These are phyloP conservation scores for Trypanosoma brucei DNA, from an alignment of 208 protist genomes.

Conservation along the genomic window DNA sequence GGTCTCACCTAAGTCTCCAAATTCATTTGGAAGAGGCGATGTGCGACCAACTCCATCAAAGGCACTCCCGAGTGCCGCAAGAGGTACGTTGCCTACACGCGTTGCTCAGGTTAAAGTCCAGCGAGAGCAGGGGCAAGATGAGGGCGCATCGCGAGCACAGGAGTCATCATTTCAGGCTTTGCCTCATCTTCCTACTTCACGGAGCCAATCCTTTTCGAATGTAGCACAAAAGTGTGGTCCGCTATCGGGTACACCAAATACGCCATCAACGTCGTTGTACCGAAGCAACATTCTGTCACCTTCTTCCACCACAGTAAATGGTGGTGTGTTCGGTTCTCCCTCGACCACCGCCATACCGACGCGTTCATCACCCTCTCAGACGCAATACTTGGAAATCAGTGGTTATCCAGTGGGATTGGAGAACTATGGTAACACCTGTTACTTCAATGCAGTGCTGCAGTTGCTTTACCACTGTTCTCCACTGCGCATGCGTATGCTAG, in stretches of 20 bases:
- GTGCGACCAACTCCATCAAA: too few relatives aligned
- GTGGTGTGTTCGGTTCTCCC: neutral
- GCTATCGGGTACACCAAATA: neutral
- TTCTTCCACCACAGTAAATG: neutral
- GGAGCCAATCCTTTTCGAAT: neutral
- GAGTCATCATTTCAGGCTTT: too few relatives aligned
- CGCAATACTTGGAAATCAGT: slow-evolving; percentile 68
- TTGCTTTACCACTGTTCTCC: slow-evolving; percentile 88
- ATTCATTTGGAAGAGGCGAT: too few relatives aligned
- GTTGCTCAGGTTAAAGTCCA: too few relatives aligned
- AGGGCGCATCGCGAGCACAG: too few relatives aligned
- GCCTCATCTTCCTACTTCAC: neutral
- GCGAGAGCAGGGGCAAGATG: too few relatives aligned
- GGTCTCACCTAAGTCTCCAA: too few relatives aligned
- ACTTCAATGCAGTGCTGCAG: slow-evolving; percentile 88
- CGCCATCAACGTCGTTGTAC: neutral
- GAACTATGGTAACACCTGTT: slow-evolving; percentile 92
- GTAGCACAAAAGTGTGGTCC: neutral
- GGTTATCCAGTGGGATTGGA: slow-evolving; percentile 75
- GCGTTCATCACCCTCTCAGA: neutral
- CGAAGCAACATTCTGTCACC: neutral
- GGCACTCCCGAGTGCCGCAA: too few relatives aligned
- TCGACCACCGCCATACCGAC: neutral
- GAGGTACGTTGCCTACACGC: too few relatives aligned
- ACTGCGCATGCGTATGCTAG: slow-evolving; percentile 67